Evolutionary conservation across 345 rosid species (phyloP).

Genomic region (Gossypium rotundifolium): DNA sequence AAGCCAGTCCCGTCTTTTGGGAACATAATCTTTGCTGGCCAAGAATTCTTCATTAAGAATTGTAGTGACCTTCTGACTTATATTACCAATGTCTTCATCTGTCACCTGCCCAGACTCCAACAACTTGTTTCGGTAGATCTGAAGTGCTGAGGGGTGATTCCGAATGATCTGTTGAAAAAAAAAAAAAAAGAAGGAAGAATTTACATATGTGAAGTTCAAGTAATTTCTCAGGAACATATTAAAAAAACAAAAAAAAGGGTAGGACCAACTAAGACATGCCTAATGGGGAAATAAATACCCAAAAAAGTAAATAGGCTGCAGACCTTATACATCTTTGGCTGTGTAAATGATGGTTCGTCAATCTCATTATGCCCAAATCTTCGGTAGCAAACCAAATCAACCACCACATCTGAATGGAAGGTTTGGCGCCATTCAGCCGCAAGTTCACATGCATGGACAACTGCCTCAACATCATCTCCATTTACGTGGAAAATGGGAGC

Average conservation of each 20-base stretch:
- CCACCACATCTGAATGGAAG: slow-evolving; percentile 79
- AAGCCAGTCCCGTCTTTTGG: slow-evolving; percentile 73
- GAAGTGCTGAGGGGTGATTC: slow-evolving; percentile 63
- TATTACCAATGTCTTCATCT: slow-evolving; percentile 44
- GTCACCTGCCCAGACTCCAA: slow-evolving; percentile 59
- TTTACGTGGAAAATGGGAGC: slow-evolving; percentile 80
- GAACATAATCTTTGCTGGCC: slow-evolving; percentile 70
- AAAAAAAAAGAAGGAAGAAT: not conserved
- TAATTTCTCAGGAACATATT: not conserved
- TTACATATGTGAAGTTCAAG: not conserved
- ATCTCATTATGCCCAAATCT: slow-evolving; percentile 84
- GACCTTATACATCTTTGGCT: slow-evolving; percentile 82
- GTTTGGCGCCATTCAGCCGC: slow-evolving; percentile 90
- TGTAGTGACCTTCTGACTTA: slow-evolving; percentile 53
- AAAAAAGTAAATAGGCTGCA: slow-evolving; percentile 11
- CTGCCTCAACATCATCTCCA: slow-evolving; percentile 79
- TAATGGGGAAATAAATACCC: not conserved
- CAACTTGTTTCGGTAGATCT: slow-evolving; percentile 57
- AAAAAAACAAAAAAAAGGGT: not conserved
- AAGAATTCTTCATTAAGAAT: slow-evolving; percentile 69
- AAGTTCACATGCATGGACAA: slow-evolving; percentile 69
- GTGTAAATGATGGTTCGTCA: slow-evolving; percentile 79
- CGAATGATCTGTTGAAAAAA: slow-evolving; percentile 47
- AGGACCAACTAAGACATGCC: slow-evolving; percentile 1
- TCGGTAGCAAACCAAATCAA: slow-evolving; percentile 73